Evolutionary conservation across 306 rosid species (phyloP), one percentile per base, ranked within the genome.

Genomic region (Casuarina equisetifolia): DNA sequence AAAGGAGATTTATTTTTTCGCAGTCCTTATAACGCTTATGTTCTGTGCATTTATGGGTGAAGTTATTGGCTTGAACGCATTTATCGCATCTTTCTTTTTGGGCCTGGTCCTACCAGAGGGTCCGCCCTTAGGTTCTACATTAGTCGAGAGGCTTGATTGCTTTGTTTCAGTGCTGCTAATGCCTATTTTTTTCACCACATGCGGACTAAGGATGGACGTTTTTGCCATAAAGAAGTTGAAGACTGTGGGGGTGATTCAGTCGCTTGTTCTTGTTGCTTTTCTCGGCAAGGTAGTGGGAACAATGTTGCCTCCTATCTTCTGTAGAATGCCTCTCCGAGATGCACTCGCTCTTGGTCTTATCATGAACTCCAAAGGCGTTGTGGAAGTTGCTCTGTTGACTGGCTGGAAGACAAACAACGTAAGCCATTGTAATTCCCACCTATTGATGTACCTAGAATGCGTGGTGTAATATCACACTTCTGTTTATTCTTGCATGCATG

Each of bases 31-130:
- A 9, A 73, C 70, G 53, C 69, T 91, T 51, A 7, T 88, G 45
- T 45, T 83, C 2, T 72, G 83, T 67, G 85, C 82, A 36, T 76
- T 86, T 62, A 0, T 83, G 43, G 90, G 92, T 40, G 91, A 91
- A 75, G 74, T 69, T 32, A 50, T 89, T 20, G 97, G 97, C 20
- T 0, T 80, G 20, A 73, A 50, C 51, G 83, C 88, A 46, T 3
- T 64, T 15, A 0, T 79, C 25, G 83, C 79, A n/a, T 84, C 92
- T 42, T 74, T 91, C 74, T 3, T 88, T 51, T 71, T 91, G 6
- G 97, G 97, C 35, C 58, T 91, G 68, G 86, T 86, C 71, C 88
- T 89, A 48, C 93, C 97, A 9, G 88, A 88, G 46, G 93, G 93
- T 4, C 89, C 88, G 0, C 91, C 91, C 9, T 88, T 91, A 39